Evolutionary conservation across 345 rosid species (phyloP), one percentile per base, ranked within the genome.

Genomic region (Corymbia maculata): DNA sequence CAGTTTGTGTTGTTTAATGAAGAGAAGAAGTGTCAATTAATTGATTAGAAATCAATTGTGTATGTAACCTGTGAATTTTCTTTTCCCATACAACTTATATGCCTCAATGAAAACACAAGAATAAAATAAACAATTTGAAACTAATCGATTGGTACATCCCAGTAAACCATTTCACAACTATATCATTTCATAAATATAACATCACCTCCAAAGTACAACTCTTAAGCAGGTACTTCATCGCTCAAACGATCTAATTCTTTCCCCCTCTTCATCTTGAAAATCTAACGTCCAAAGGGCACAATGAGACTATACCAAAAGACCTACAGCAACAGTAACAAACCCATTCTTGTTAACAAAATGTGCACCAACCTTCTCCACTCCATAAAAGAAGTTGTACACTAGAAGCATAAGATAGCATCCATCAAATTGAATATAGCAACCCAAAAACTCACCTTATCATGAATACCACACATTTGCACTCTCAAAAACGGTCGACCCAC

Each of bases 261-360:
- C 90, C 95, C 97, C 98, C 98, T 95, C 87, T 97, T 97, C 88
- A 96, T 52, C 86, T 98, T 98, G 88, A 92, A 86, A 95, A 96
- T 95, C 89, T 95, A 98, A 4, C 98, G 97, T 45, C 99, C 98
- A 32, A 94, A 95, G 11, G 98, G 98, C 44, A 93, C 98, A 5
- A 97, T 95, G 84, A 97, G 93, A 66, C 94, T 97, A 86, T 97
- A 94, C 86, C 94, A 91, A 84, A 94, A 95, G 79, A 97, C 97
- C 99, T 95, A 92, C 88, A 88, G 21, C 87, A 52, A 42, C 86
- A 11, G 30, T 49, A 55, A 22, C 87, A 79, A 10, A 68, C 26
- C 28, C 44, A 86, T 59, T 52, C 32, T 59, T 59, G 68, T 59
- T 59, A 13, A 26, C 68, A 59, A 59, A 59, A 11, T 24, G 15